These are phyloP conservation scores for Eimeria necatrix DNA, from an alignment of 169 alveolate genomes.

Conservation along the genomic window DNA sequence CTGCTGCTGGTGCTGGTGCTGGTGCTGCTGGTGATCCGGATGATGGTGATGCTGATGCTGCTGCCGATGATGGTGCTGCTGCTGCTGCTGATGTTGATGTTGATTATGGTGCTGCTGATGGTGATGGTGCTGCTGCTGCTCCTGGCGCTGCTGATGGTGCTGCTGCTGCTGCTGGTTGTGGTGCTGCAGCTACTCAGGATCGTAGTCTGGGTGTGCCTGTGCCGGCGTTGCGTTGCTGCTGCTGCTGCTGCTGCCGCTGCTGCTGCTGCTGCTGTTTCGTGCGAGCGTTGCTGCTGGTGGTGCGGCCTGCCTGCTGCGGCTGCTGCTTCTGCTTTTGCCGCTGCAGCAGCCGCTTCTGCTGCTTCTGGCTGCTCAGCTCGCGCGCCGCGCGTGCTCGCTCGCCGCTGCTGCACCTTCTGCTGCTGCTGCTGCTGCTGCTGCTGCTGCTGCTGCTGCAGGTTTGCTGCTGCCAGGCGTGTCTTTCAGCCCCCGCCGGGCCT, in stretches of 20 bases:
- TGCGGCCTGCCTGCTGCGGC: background rate
- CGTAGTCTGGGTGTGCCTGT: too few species aligned
- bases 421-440: constrained; percentile 1
- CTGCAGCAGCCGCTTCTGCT: constrained; percentile 12
- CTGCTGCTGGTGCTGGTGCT: background rate
- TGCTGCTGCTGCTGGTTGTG: too few species aligned
- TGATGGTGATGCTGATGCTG: background rate
- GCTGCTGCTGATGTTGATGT: background rate
- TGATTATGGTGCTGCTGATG: background rate
- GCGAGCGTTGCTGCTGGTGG: too few species aligned
- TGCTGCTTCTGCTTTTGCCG: background rate
- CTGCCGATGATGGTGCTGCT: background rate
- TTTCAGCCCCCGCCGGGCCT: constrained; percentile 79
- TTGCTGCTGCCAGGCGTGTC: constrained; percentile 47
- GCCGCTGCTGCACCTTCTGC: background rate
- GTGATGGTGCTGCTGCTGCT: background rate
- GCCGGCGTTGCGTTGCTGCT: too few species aligned
- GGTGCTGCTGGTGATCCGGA: background rate
- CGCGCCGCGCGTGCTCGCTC: background rate
- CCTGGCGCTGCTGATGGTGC: too few species aligned
- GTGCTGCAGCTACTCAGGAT: too few species aligned
- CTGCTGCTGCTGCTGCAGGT: constrained; percentile 23
- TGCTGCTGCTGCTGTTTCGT: background rate
- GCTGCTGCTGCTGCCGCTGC: background rate
- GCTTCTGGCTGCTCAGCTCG: too few species aligned